A percentile compares a stretch with the other conserved stretches of the same genome.
phyloP scores from a whole-genome alignment of 2,329 filamentous ascomycete genomes.

The Bertia moriformis region DNA sequence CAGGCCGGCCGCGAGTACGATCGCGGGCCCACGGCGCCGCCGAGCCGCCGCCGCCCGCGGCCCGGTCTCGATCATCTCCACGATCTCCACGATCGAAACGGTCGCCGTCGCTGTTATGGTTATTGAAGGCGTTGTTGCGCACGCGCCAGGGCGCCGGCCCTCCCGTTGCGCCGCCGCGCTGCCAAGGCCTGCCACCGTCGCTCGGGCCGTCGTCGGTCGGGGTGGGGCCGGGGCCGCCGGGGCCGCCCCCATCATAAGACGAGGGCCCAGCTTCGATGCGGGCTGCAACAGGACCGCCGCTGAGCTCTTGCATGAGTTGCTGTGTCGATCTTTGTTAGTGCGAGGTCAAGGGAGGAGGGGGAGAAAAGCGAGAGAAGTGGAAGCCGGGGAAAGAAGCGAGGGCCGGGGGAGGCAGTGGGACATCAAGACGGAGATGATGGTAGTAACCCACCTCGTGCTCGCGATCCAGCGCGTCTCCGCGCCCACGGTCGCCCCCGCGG shows the following conservation, averaged over 20 bases:
- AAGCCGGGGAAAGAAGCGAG: too few relatives aligned
- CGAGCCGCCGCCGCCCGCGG: not conserved
- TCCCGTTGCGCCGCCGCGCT: slow-evolving; percentile 73
- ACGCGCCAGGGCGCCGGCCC: slow-evolving; percentile 51
- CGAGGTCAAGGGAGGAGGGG: too few relatives aligned
- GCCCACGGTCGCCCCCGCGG: slow-evolving; percentile 54
- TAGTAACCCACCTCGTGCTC: slow-evolving; percentile 84
- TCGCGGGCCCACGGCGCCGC: not conserved
- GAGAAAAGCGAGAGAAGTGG: too few relatives aligned
- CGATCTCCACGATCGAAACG: not conserved
- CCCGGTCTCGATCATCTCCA: not conserved
- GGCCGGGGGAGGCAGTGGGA: too few relatives aligned
- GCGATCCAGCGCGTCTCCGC: slow-evolving; percentile 73
- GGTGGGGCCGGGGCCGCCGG: too few relatives aligned
- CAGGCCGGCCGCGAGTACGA: not conserved
- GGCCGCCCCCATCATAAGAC: too few relatives aligned
- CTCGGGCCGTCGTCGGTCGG: slow-evolving; percentile 32
- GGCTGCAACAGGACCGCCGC: slow-evolving; percentile 58
- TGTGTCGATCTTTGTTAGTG: slow-evolving; percentile 33
- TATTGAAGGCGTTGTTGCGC: too few relatives aligned
- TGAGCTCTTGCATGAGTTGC: slow-evolving; percentile 97
- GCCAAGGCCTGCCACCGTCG: slow-evolving; percentile 68
- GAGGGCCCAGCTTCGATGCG: slow-evolving; percentile 82
- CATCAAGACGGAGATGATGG: too few relatives aligned
- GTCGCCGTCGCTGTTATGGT: too few relatives aligned